These are phyloP conservation scores for Harringtonia lauricola DNA, from an alignment of 2,329 filamentous ascomycete species.

Conservation along the genomic window DNA sequence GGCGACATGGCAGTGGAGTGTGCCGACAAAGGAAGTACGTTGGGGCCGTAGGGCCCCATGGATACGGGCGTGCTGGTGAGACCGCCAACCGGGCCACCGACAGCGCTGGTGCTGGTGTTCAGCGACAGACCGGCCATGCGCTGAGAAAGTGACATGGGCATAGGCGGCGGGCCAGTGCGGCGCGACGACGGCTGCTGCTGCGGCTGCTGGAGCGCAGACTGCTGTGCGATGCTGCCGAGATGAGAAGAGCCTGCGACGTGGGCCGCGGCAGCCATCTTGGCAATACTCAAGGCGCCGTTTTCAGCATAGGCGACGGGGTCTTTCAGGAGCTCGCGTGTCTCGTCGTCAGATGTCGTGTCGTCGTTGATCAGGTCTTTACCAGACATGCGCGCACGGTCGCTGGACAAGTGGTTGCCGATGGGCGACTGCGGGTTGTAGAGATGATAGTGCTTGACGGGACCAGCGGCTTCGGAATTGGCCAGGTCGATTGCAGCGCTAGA, in stretches of 20 bases:
- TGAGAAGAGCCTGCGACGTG: too few species aligned
- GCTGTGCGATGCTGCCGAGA: too few species aligned
- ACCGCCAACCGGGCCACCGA: conserved; percentile 28
- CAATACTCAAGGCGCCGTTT: too few species aligned
- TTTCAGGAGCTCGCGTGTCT: conserved; percentile 60
- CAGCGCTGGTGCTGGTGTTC: conserved; percentile 51
- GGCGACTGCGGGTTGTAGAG: conserved; percentile 66
- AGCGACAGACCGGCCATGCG: conserved; percentile 62
- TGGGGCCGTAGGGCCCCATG: conserved; percentile 32
- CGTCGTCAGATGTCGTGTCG: conserved; percentile 56
- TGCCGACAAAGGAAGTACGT: conserved; percentile 25
- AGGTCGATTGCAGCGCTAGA: conserved; percentile 29
- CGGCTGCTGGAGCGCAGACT: too few species aligned
- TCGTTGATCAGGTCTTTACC: conserved; percentile 66
- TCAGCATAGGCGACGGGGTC: conserved; percentile 66
- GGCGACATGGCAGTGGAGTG: conserved; percentile 44
- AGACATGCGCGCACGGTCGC: conserved; percentile 46
- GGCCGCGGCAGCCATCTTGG: too few species aligned
- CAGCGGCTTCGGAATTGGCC: conserved; percentile 41
- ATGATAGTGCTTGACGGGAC: conserved; percentile 37
- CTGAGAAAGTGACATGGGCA: conserved; percentile 42
- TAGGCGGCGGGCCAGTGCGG: conserved; percentile 59
- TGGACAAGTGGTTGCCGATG: conserved; percentile 58
- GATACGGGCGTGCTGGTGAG: conserved; percentile 25
- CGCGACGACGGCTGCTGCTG: conserved; percentile 29